Evolutionary conservation across 495 filamentous ascomycete species (phyloP).

Genomic region (Tuber umbilicatum): DNA sequence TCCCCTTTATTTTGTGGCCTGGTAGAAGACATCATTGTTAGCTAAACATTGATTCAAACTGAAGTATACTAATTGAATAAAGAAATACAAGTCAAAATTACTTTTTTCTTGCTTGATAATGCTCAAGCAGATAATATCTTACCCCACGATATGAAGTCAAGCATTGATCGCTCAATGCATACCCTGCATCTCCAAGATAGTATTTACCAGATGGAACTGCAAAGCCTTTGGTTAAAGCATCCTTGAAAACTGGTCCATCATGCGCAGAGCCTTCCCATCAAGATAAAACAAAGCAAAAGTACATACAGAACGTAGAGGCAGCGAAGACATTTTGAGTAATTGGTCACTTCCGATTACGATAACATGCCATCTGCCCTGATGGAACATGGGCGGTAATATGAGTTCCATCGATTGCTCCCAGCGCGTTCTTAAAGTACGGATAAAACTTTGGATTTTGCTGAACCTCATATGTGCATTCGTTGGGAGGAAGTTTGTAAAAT

Average conservation of each 20-base stretch:
- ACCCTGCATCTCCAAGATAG: slow-evolving; percentile 20
- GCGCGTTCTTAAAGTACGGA: slow-evolving; percentile 23
- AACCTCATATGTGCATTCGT: too few relatives aligned
- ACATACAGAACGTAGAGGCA: slow-evolving; percentile 7
- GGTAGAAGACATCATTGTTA: too few relatives aligned
- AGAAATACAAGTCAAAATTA: too few relatives aligned
- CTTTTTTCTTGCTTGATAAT: too few relatives aligned
- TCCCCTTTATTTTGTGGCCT: too few relatives aligned
- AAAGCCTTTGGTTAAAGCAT: slow-evolving; percentile 1
- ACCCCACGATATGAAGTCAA: slow-evolving; percentile 7
- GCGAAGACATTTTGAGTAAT: slow-evolving; percentile 11
- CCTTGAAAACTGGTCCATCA: background rate
- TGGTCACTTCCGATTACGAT: too few relatives aligned
- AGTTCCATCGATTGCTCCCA: slow-evolving; percentile 27
- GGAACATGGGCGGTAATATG: slow-evolving; percentile 15
- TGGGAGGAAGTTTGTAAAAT: too few relatives aligned
- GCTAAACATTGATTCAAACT: too few relatives aligned
- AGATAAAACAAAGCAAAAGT: slow-evolving; percentile 8
- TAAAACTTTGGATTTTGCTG: background rate
- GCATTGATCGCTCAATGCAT: background rate
- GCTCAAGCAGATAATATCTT: slow-evolving; percentile 7
- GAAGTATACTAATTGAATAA: too few relatives aligned
- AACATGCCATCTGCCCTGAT: accelerated
- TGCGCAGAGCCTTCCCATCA: slow-evolving; percentile 22
- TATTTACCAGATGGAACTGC: background rate